Evolutionary conservation across 441 rosid genomes (phyloP).

Genomic region (Erodium texanum): DNA sequence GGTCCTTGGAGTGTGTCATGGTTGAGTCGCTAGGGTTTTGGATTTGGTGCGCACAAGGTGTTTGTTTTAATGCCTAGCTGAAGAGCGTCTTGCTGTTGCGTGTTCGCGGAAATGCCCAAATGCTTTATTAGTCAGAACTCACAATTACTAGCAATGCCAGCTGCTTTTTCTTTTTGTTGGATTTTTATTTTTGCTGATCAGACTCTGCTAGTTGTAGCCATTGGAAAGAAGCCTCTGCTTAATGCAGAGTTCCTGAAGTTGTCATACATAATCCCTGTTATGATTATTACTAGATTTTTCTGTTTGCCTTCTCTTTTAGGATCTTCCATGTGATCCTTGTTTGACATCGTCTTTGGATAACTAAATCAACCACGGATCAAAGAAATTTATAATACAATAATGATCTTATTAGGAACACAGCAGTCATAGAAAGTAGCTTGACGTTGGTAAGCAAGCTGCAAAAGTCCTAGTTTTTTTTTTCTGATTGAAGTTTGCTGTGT

Average conservation of each 20-base stretch:
- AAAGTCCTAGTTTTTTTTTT: not conserved
- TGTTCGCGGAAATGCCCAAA: too few species aligned
- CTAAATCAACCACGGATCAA: not conserved
- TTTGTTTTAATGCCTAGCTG: not conserved
- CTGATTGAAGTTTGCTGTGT: not conserved
- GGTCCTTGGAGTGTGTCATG: slow-evolving; percentile 1
- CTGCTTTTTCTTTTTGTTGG: too few species aligned
- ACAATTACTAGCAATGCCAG: too few species aligned
- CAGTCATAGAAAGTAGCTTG: not conserved
- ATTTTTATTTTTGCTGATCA: too few species aligned
- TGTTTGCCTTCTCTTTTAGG: not conserved
- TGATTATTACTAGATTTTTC: not conserved
- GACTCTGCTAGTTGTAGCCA: not conserved
- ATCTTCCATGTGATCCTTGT: not conserved
- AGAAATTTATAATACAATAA: not conserved
- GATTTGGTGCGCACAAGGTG: not conserved
- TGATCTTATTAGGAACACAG: not conserved
- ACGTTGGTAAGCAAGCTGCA: too few species aligned
- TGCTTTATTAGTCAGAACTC: too few species aligned
- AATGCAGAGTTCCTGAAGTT: not conserved
- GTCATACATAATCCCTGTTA: not conserved
- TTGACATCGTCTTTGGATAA: not conserved
- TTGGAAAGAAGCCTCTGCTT: not conserved
- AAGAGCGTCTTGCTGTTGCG: not conserved
- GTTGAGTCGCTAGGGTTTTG: not conserved